Conservation (phyloP, 2,329 filamentous ascomycete genomes). For the Ascomycota sp. region DNA sequence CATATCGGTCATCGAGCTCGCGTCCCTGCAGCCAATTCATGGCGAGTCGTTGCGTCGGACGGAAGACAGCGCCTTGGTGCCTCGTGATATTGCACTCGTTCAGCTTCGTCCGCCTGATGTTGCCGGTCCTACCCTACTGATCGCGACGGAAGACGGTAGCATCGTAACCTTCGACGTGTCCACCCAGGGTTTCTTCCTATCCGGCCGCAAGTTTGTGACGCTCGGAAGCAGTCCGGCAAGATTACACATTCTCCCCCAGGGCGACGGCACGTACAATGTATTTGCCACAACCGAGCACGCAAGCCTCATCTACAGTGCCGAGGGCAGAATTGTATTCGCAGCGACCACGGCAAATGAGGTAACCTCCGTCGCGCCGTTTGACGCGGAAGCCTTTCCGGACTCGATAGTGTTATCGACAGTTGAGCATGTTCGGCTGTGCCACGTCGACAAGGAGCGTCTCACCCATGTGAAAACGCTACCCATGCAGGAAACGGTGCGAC, state of each 20-base stretch:
- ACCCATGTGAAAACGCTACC: slow-evolving; percentile 72
- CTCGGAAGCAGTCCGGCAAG: slow-evolving; percentile 71
- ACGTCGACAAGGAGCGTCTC: slow-evolving; percentile 65
- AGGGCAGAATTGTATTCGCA: slow-evolving; percentile 78
- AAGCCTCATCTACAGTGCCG: slow-evolving; percentile 76
- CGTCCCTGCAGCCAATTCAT: slow-evolving; percentile 43
- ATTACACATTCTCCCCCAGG: slow-evolving; percentile 57
- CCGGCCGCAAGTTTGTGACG: slow-evolving; percentile 58
- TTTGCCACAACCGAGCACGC: slow-evolving; percentile 91
- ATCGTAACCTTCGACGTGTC: slow-evolving; percentile 69
- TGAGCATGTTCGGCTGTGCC: slow-evolving; percentile 54
- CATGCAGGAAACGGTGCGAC: slow-evolving; percentile 64
- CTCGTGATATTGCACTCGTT: slow-evolving; percentile 61
- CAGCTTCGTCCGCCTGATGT: slow-evolving; percentile 45
- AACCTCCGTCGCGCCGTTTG: slow-evolving; percentile 61
- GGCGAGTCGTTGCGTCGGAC: slow-evolving; percentile 39
- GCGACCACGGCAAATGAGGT: slow-evolving; percentile 82
- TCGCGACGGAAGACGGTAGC: slow-evolving; percentile 82
- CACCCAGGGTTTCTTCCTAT: slow-evolving; percentile 37
- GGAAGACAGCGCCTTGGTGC: slow-evolving; percentile 54
- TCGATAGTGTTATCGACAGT: slow-evolving; percentile 67
- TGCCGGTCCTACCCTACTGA: slow-evolving; percentile 54
- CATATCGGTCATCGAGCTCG: slow-evolving; percentile 52
- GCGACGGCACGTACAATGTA: slow-evolving; percentile 50
- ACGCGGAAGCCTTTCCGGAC: slow-evolving; percentile 59